These are phyloP conservation scores for Sporobolomyces pararoseus DNA, from an alignment of 768 basidiomycete species.

Conservation along the genomic window DNA sequence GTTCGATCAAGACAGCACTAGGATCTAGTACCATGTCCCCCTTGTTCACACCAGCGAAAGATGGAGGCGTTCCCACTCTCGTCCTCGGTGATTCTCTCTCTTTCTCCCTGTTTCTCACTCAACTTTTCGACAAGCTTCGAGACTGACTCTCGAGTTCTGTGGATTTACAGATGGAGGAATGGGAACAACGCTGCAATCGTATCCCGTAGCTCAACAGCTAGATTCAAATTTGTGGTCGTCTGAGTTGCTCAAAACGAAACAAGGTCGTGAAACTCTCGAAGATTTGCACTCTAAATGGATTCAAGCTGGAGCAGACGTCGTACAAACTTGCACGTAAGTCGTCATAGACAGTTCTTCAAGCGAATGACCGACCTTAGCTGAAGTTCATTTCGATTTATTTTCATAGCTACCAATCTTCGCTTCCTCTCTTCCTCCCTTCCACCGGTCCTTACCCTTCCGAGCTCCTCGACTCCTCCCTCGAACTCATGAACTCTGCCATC, in stretches of 20 bases:
- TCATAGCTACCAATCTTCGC: slow-evolving; percentile 45
- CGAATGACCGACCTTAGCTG: neutral
- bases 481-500: slow-evolving; percentile 34
- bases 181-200: slow-evolving; percentile 34
- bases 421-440: slow-evolving; percentile 34
- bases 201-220: slow-evolving; percentile 25
- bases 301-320: slow-evolving; percentile 48
- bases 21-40: neutral
- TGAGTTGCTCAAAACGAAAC: slow-evolving; percentile 42
- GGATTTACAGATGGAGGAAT: slow-evolving; percentile 36
- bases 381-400: too few relatives aligned
- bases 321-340: slow-evolving; percentile 50
- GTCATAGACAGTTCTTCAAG: neutral
- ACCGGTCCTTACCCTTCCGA: neutral
- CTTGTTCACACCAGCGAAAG: slow-evolving; percentile 9
- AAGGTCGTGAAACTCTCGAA: slow-evolving; percentile 44
- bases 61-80: slow-evolving; percentile 3
- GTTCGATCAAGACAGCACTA: too few relatives aligned
- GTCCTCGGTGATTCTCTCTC: slow-evolving; percentile 8
- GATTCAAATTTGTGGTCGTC: slow-evolving; percentile 49
- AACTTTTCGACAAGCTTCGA: neutral
- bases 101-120: neutral
- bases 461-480: slow-evolving; percentile 12
- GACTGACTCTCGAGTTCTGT: neutral
- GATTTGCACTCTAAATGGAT: slow-evolving; percentile 47